Percentiles rank a stretch among this genome's conserved stretches.
Evolutionary conservation across 352 stramenopile species (phyloP).

Genomic region (Globisporangium ultimum): DNA sequence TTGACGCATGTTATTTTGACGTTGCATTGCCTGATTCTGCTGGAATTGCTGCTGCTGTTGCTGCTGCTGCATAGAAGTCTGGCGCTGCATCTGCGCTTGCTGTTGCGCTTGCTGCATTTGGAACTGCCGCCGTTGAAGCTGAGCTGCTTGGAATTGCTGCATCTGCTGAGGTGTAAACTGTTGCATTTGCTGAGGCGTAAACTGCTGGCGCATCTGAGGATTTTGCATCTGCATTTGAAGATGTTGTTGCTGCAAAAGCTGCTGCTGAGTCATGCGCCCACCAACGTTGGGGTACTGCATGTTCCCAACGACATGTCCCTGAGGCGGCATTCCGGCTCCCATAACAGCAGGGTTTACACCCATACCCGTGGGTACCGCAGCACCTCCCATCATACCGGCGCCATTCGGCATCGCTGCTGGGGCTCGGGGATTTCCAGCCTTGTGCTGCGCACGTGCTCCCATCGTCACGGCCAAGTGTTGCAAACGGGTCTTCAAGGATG

Average conservation of each 20-base stretch:
- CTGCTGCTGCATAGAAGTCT: conserved; percentile 58
- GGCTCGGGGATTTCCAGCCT: conserved; percentile 49
- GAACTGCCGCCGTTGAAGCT: conserved; percentile 40
- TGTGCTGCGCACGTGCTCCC: conserved; percentile 80
- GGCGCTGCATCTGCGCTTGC: conserved; percentile 64
- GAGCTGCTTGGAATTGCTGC: conserved; percentile 23
- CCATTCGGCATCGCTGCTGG: conserved; percentile 28
- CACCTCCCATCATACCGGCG: conserved; percentile 40
- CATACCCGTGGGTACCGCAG: conserved; percentile 34
- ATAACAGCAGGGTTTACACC: conserved; percentile 39
- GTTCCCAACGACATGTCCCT: conserved; percentile 60
- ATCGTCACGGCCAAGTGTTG: conserved; percentile 95
- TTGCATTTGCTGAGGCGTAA: conserved; percentile 78
- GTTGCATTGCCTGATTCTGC: conserved; percentile 37
- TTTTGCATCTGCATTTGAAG: conserved; percentile 79
- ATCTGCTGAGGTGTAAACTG: conserved; percentile 44
- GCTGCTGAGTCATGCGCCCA: conserved; percentile 79
- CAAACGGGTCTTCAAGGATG: conserved; percentile 94
- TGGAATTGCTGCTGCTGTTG: conserved; percentile 61
- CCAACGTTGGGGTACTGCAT: conserved; percentile 59
- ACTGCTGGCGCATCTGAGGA: conserved; percentile 75
- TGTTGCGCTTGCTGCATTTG: conserved; percentile 60
- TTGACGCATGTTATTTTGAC: conserved; percentile 52
- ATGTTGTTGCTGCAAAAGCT: conserved; percentile 75
- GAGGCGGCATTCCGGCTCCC: conserved; percentile 45